A percentile compares a stretch with the other conserved stretches of the same genome.
Conservation (phyloP, 202 grass and related monocot genomes). For the Hordeum pubiflorum region DNA sequence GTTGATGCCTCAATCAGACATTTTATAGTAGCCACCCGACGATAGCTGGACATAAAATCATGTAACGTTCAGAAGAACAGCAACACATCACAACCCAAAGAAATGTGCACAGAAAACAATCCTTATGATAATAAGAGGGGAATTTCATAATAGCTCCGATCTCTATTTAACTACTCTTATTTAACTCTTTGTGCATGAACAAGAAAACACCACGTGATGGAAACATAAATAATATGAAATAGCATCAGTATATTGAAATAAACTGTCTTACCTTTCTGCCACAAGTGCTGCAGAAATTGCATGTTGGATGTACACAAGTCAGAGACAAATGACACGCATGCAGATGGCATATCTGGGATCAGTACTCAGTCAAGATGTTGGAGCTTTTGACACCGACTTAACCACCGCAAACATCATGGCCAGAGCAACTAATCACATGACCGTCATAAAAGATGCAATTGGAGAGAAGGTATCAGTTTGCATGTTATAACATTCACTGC, state of each 20-base stretch:
- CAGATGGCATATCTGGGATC: slow-evolving; percentile 46
- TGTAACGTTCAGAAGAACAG: neutral
- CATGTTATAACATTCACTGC: neutral
- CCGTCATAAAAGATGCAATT: slow-evolving; percentile 62
- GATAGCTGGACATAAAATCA: neutral
- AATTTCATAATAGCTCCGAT: neutral
- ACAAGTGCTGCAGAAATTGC: slow-evolving; percentile 33
- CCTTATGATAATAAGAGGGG: neutral
- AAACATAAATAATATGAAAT: neutral
- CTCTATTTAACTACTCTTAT: neutral
- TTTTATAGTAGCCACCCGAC: slow-evolving; percentile 4
- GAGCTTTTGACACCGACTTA: slow-evolving; percentile 57
- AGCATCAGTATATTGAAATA: neutral
- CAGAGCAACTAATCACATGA: slow-evolving; percentile 58
- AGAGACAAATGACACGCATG: slow-evolving; percentile 50
- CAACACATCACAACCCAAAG: neutral
- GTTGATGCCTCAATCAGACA: neutral
- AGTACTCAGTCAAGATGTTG: slow-evolving; percentile 54
- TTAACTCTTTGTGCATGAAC: neutral
- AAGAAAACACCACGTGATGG: slow-evolving; percentile 10
- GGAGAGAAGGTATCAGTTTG: slow-evolving; percentile 58
- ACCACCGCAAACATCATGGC: slow-evolving; percentile 46
- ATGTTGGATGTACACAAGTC: slow-evolving; percentile 60
- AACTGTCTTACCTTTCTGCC: slow-evolving; percentile 8
- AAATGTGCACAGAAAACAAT: slow-evolving; percentile 6